These are phyloP conservation scores for Cercophora scortea DNA, from an alignment of 495 filamentous ascomycete species.

Conservation along the genomic window DNA sequence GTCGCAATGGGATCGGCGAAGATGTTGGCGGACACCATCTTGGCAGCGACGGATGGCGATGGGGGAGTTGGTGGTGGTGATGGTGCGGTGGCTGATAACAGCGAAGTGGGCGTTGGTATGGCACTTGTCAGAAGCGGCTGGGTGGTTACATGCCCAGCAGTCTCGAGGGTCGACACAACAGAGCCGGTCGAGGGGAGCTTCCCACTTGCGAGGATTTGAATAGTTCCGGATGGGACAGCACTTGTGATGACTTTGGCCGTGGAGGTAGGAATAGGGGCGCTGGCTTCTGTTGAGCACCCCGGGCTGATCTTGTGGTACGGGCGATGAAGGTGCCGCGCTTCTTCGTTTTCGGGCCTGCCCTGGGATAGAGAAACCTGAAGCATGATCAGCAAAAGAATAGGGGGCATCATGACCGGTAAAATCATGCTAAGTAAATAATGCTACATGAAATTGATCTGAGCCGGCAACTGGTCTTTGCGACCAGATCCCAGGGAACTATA, in stretches of 20 bases:
- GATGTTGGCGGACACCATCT: slow-evolving; percentile 29
- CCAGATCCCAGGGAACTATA: not conserved
- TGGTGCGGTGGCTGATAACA: slow-evolving; percentile 2
- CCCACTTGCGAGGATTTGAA: slow-evolving; percentile 11
- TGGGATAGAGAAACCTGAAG: slow-evolving; percentile 2
- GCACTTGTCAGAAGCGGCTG: slow-evolving; percentile 12
- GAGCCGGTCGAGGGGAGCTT: slow-evolving; percentile 9
- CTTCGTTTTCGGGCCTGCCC: not conserved
- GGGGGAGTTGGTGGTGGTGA: not conserved
- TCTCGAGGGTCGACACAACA: slow-evolving; percentile 10
- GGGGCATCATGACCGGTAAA: not conserved
- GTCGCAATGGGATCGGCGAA: slow-evolving; percentile 54
- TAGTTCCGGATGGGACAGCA: slow-evolving; percentile 10
- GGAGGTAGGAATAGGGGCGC: slow-evolving; percentile 3
- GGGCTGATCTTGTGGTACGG: not conserved
- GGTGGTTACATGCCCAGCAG: slow-evolving; percentile 9
- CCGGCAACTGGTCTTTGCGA: no score
- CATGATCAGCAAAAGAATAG: slow-evolving; percentile 1
- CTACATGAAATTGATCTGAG: no score
- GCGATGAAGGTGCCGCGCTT: not conserved
- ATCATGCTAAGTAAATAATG: not conserved
- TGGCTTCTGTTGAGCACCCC: not conserved
- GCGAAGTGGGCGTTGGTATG: slow-evolving; percentile 14
- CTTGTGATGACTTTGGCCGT: slow-evolving; percentile 17
- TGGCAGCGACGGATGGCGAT: not conserved